Base-by-base conservation (phyloP, 306 rosid species). In the Prunus mongolica region DNA sequence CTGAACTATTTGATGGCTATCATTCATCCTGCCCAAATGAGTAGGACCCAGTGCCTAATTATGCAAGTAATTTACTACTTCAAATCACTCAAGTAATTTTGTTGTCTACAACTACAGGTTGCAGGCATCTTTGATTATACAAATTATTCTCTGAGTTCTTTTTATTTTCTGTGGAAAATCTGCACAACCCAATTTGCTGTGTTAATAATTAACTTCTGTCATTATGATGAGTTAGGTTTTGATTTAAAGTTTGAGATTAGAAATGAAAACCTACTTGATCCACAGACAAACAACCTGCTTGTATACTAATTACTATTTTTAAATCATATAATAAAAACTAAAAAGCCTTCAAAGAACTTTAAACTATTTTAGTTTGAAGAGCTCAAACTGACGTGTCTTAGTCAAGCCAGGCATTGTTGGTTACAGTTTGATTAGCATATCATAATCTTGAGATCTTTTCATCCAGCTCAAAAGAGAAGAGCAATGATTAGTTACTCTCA, bases 381-480 rank as follows among this genome's bases (percentile, higher is more conserved):
- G 11, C 41, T 63, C 19, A 8, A 62, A 38, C 64, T 52, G 10
- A 32, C 20, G 15, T 6, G 10, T 65, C 32, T 12, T 9, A 41
- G 10, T 56, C 24, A 41, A 72, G 55, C 66, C 2, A 56, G 76
- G 52, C 24, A 41, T 15, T 49, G 16, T 25, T 45, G 67, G 63
- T 47, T 41, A 13, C 13, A 75, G 22, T 3, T 12, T 24, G 73
- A 71, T 81, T 70, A 81, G 54, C 55, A 76, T 27, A 76, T 75
- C 72, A 75, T 51, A 24, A 65, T 24, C 15, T 51, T 51, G 14
- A 54, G 22, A 54, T 54, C 28, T 24, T 20, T 5, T 51, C 20
- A 24, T 22, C 71, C 84, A 80, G 68, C 80, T 69, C 68, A 75
- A 62, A 67, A 76, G 64, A 69, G 77, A 71, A 67, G 76, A 74